Evolutionary conservation across 805 yeast genomes (phyloP), one percentile per base, ranked within the genome.

Genomic region (Ogataea philodendri): DNA sequence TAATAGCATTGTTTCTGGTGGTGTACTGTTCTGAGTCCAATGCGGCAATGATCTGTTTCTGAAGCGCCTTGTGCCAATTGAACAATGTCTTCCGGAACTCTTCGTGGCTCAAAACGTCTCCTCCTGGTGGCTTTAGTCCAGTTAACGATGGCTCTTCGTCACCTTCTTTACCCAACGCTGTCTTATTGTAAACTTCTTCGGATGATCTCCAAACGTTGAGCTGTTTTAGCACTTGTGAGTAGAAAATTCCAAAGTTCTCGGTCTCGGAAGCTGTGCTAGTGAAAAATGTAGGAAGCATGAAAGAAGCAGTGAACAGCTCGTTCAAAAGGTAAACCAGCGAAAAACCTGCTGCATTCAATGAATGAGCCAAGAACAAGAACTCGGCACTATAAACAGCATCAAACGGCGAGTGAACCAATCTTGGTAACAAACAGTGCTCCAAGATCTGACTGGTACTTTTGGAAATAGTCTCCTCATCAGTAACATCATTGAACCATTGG

Each of bases 211-310:
- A 58, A 1, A 11, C 27, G 22, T 54, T 45, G 11, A 59, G 33
- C 44, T 50, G 41, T 37, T 74, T 72, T 26, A 86, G 60, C 1
- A 83, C 43, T 15, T 75, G 78, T 16, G 75, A 66, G 47, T 76
- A 74, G 47, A 89, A 88, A 9, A 85, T 58, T 3, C 95, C 95
- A 23, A 88, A 57, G 52, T 84, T 84, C 48, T 88, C 95, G 2
- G 95, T 79, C 52, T 89, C 96, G 4, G 69, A 59, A 0, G 85
- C 71, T 0, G 96, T 84, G 35, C 78, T 73, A 2, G 90, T 76
- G 48, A 74, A 81, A 9, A 88, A 52, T 2, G 85, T 70, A 3
- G 81, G 72, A 30, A 69, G 69, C 30, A 85, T 54, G 16, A 50
- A 39, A 4, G 41, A 35, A 3, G 64, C 62, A 1, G 62, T 54